Evolutionary conservation across 176 grass and related monocot species (phyloP).

Genomic region (Cenchrus americanus): DNA sequence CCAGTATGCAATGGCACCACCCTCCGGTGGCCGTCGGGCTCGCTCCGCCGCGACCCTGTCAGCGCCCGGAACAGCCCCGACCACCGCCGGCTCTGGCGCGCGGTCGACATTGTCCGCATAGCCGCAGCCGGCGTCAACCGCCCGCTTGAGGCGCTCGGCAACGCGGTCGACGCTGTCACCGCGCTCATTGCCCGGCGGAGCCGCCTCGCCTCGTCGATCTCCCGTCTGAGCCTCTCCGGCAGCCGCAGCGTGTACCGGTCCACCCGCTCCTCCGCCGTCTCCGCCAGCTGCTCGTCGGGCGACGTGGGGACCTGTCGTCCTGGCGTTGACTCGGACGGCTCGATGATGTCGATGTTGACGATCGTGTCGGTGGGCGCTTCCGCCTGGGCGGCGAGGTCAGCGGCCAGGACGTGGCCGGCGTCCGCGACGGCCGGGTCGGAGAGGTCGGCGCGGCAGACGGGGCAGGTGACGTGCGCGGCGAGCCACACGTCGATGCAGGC

Average conservation of each 20-base stretch:
- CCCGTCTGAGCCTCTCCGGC: conserved; percentile 56
- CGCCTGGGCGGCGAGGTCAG: conserved; percentile 35
- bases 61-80: conserved; percentile 42
- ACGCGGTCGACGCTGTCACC: conserved; percentile 24
- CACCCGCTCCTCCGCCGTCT: conserved; percentile 53
- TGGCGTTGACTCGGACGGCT: not conserved
- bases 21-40: conserved; percentile 36
- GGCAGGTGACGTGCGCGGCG: conserved; percentile 71
- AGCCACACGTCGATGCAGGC: conserved; percentile 84
- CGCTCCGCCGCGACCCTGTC: conserved; percentile 26
- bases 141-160: conserved; percentile 30
- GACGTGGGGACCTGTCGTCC: not conserved
- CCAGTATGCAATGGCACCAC: conserved; percentile 18
- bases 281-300: not conserved
- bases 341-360: conserved; percentile 36
- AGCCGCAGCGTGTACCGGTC: conserved; percentile 69
- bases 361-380: conserved; percentile 14
- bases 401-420: conserved; percentile 46
- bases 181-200: conserved; percentile 63
- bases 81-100: conserved; percentile 44
- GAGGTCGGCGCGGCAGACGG: conserved; percentile 88
- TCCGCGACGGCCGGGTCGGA: conserved; percentile 55
- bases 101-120: conserved; percentile 62
- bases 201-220: conserved; percentile 60
- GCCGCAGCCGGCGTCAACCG: conserved; percentile 32